Evolutionary conservation across 768 basidiomycete species (phyloP), one percentile per base, ranked within the genome.

Genomic region (Collybia sp.): DNA sequence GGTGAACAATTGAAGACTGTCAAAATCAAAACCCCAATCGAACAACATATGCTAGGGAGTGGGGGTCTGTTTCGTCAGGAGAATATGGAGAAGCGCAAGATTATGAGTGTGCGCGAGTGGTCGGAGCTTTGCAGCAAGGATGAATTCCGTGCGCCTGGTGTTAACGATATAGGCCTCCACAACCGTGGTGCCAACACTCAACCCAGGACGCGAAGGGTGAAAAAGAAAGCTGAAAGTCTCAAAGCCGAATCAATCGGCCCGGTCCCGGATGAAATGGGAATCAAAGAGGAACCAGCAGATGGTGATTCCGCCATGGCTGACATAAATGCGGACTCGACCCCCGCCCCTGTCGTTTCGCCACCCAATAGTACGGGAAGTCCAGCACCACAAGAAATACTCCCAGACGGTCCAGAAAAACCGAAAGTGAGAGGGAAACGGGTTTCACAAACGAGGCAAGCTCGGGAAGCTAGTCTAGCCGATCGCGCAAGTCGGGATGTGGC

Each of bases 41-140:
- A 93, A 60, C 95, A 98, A 62, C 82, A 85, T 60, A 92, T 97
- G 84, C 68, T 84, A 34, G 95, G 95, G 8, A 76, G 79, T 45
- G 82, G 80, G 5, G 95, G 95, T 2, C 74, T 94, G 5, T 98
- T 92, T 62, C 81, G 90, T 16, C 85, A 91, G 54, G 81, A 91
- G 66, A 98, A 96, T 59, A 76, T 96, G 58, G 92, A 92, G 69
- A 93, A 90, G 65, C 77, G 88, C 50, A 81, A 81, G 53, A 62
- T 79, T 43, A 84, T 89, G 81, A 92, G 87, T 57, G 81, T 90
- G 16, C 82, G 88, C 44, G 91, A 94, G 63, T 94, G 91, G 91
- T 78, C 77, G 0, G 90, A 93, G 57, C 64, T 90, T 4, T 88
- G 87, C 53, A 63, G 62, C 19, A 82, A 79, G 50, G 83, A 85